Base-by-base conservation (phyloP, 192 early-diverging fungal genomes). In the Gorgonomyces haynaldii region DNA sequence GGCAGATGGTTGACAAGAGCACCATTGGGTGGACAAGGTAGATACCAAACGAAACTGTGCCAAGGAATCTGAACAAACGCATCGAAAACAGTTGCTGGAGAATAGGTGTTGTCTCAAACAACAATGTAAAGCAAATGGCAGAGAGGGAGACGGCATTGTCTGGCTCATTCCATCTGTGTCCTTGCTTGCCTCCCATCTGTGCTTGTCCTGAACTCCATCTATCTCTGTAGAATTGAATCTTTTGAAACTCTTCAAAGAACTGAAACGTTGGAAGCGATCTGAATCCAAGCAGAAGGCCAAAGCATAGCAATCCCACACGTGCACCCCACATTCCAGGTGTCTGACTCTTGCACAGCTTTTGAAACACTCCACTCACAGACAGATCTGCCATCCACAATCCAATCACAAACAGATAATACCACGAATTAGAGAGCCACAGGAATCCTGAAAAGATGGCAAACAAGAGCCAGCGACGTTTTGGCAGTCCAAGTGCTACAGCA, bases 21-120 rank as follows among this genome's bases (percentile, higher is more conserved):
- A 30, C 44, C 6, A 49, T n/a, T 8, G 31, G 31, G 5, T 49
- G 46, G 9, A 10, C 46, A 10, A 49, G 20, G 28, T 49, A 49
- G 3, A 49, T 8, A n/a, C 29, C 32, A 21, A 19, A 49, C 2
- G 34, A 37, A n/a, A 49, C 28, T 15, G n/a, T 34, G 9, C 46
- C 46, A 4, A 49, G 15, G 35, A 36, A 49, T 6, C 17, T 4
- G 28, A 49, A 49, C 2, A 16, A 16, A 3, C 5, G 19, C 8
- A 26, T 35, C 9, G 10, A 3, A 9, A 49, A 4, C 2, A 49
- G 3, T 13, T 1, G 10, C 27, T 49, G 46, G 21, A 49, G 3
- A 3, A 17, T 2, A 12, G 29, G 31, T 0, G 29, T 49, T n/a
- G 21, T 35, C 35, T 49, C 46, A 19, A 32, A 35, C 37, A 38